Evolutionary conservation across 768 basidiomycete species (phyloP), one percentile per base, ranked within the genome.

Genomic region (Favolaschia claudopus): DNA sequence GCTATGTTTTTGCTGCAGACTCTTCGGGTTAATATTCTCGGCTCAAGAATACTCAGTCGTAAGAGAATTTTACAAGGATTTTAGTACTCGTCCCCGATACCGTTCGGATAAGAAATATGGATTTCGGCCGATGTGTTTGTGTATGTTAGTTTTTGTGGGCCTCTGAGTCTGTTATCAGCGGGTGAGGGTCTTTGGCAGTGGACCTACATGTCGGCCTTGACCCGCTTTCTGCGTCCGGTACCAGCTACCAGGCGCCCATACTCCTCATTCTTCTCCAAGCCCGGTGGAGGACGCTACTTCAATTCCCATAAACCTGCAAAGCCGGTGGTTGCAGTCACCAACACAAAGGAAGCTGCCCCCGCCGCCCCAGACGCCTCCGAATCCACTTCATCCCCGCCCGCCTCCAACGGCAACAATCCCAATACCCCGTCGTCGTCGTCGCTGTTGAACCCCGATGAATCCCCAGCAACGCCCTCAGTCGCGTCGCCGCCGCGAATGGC

Each of bases 201-300:
- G 36, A 14, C n/a, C n/a, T n/a, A 8, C 14, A 87, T 89, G 85
- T 82, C 85, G 65, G 73, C 83, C 55, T 61, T 87, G 56, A 62
- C 73, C 58, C 84, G 85, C 50, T 68, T 87, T 47, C 71, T 86
- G 42, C 82, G 76, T 47, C 76, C 79, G 62, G 49, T 78, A 27
- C 81, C 80, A 44, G 77, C 80, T 20, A 74, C 80, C 15, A 76
- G 82, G 44, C 82, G 91, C 69, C 72, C 84, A 10, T 92, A 91
- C 64, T 93, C 89, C 7, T 92, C 91, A 1, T 88, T 89, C 65
- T 93, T 91, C 76, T 91, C 89, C 13, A 91, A 89, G 68, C 79
- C 89, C 1, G 91, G 91, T 4, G 79, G 83, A 1, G 91, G 91
- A 19, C 82, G 91, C 28, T 89, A 87, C 67, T 90, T 92, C 72